phyloP scores from a whole-genome alignment of 2,329 filamentous ascomycete genomes.

The Aplosporella prunicola region DNA sequence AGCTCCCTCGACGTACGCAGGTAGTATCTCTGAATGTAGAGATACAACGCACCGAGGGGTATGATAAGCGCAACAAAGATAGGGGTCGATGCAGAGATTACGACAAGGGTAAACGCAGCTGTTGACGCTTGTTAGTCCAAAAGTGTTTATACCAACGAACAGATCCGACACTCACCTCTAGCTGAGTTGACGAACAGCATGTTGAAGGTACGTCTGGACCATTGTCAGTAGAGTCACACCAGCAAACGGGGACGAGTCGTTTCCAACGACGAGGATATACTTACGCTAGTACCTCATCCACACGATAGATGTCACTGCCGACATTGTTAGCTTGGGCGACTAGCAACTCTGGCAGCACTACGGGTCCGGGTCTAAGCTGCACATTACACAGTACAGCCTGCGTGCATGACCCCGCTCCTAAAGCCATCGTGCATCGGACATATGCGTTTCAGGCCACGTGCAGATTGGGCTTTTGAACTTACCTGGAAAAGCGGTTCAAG shows the following conservation, averaged over 20 bases:
- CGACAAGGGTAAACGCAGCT: slow-evolving; percentile 68
- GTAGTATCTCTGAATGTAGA: slow-evolving; percentile 95
- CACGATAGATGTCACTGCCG: slow-evolving; percentile 61
- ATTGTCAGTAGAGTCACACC: slow-evolving; percentile 1
- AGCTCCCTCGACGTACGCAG: slow-evolving; percentile 90
- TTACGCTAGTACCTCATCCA: slow-evolving; percentile 82
- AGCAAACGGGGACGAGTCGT: not conserved
- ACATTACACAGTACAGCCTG: slow-evolving; percentile 9
- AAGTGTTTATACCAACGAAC: not conserved
- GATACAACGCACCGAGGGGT: slow-evolving; percentile 70
- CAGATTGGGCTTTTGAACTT: slow-evolving; percentile 24
- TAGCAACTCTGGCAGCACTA: not conserved
- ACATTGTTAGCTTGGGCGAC: slow-evolving; percentile 3
- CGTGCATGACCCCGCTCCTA: slow-evolving; percentile 6
- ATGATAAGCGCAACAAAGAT: slow-evolving; percentile 72
- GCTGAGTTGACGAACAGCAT: slow-evolving; percentile 56
- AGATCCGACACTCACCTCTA: slow-evolving; percentile 32
- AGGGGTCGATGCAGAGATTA: slow-evolving; percentile 76
- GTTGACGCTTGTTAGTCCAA: slow-evolving; percentile 7
- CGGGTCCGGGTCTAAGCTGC: not conserved
- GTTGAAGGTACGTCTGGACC: slow-evolving; percentile 68
- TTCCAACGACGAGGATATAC: slow-evolving; percentile 18
- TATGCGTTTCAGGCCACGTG: slow-evolving; percentile 5
- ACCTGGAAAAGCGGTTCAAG: slow-evolving; percentile 91
- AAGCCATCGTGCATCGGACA: slow-evolving; percentile 4